Percentiles rank a stretch among this genome's conserved stretches.
These are phyloP conservation scores for Collybiopsis confluens DNA, from an alignment of 768 basidiomycete species.

Conservation along the genomic window DNA sequence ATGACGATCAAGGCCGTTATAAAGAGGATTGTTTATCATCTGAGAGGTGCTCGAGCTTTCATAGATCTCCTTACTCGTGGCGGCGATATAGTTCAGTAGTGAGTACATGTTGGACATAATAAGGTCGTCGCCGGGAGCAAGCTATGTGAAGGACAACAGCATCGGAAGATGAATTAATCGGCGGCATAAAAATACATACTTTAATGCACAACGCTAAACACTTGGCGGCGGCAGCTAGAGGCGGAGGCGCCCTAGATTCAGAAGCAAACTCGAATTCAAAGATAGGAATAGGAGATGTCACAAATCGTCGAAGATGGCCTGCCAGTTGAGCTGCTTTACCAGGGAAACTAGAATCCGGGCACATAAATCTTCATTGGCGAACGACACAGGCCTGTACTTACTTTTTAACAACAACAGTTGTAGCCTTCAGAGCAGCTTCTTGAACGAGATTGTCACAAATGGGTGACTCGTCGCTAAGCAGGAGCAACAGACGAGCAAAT, in stretches of 20 bases:
- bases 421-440: slow-evolving; percentile 85
- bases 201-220: slow-evolving; percentile 88
- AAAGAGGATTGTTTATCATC: slow-evolving; percentile 36
- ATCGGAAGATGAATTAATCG: not conserved
- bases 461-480: slow-evolving; percentile 79
- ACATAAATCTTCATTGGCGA: not conserved
- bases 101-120: slow-evolving; percentile 97
- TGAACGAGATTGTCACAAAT: slow-evolving; percentile 81
- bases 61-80: slow-evolving; percentile 72
- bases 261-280: slow-evolving; percentile 83
- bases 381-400: slow-evolving; percentile 25
- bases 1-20: slow-evolving; percentile 40
- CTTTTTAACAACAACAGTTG: slow-evolving; percentile 83
- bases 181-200: slow-evolving; percentile 33
- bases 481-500: slow-evolving; percentile 60
- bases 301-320: slow-evolving; percentile 77
- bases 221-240: slow-evolving; percentile 81
- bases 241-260: slow-evolving; percentile 70
- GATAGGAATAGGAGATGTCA: slow-evolving; percentile 81
- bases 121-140: slow-evolving; percentile 83
- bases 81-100: slow-evolving; percentile 85
- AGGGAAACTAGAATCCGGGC: slow-evolving; percentile 74
- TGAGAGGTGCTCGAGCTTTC: slow-evolving; percentile 45
- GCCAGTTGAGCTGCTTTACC: slow-evolving; percentile 73
- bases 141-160: slow-evolving; percentile 32